Conservation (phyloP, 768 basidiomycete species). For the Collybia sp. region DNA sequence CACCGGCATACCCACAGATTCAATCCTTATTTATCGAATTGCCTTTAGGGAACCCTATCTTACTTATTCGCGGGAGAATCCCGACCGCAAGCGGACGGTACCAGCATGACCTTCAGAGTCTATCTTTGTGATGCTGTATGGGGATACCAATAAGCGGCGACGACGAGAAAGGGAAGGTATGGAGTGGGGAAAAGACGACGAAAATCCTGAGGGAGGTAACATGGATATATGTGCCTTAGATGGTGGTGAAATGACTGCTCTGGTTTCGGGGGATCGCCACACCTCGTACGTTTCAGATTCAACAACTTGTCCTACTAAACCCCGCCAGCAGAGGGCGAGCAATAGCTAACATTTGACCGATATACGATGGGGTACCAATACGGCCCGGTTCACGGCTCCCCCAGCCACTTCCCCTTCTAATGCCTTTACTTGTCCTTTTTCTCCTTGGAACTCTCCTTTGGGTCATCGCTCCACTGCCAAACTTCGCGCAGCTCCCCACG, state of each 20-base stretch:
- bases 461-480: conserved; percentile 70
- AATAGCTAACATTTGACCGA: too few species aligned
- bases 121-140: conserved; percentile 6
- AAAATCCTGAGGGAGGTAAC: conserved; percentile 1
- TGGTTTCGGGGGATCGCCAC: conserved; percentile 1
- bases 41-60: too few species aligned
- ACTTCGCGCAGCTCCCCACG: conserved; percentile 68
- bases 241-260: conserved; percentile 10
- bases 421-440: background rate
- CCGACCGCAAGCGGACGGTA: too few species aligned
- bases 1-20: too few species aligned
- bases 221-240: conserved; percentile 5
- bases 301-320: too few species aligned
- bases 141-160: conserved; percentile 9
- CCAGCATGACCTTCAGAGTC: too few species aligned
- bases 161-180: conserved; percentile 19
- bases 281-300: too few species aligned
- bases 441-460: conserved; percentile 2
- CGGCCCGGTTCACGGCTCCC: background rate
- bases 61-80: too few species aligned
- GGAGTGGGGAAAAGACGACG: conserved; percentile 23
- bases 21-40: too few species aligned
- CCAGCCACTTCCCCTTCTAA: background rate
- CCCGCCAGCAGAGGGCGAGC: too few species aligned
- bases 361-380: too few species aligned